Evolutionary conservation across 2,329 filamentous ascomycete genomes (phyloP).

Genomic region (Plenodomus tracheiphilus): DNA sequence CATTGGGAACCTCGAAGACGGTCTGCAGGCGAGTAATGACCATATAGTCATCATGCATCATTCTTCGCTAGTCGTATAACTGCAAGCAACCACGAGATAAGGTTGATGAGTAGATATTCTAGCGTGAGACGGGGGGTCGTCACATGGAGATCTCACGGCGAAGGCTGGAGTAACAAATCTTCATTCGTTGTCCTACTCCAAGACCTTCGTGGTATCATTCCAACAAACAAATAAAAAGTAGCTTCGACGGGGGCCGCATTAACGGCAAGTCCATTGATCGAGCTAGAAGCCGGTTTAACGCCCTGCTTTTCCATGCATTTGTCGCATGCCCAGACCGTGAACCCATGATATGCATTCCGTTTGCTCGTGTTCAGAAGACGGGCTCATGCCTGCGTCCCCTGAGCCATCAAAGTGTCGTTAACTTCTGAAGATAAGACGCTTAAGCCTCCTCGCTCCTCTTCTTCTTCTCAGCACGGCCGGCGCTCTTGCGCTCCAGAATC

Average conservation of each 20-base stretch:
- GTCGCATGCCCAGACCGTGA: slow-evolving; percentile 39
- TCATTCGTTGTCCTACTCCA: slow-evolving; percentile 28
- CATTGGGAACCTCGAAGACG: slow-evolving; percentile 65
- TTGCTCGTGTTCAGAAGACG: slow-evolving; percentile 40
- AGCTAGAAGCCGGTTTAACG: slow-evolving; percentile 44
- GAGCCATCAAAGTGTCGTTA: slow-evolving; percentile 46
- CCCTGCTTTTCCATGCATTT: slow-evolving; percentile 42
- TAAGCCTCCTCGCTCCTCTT: slow-evolving; percentile 63
- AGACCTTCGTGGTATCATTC: slow-evolving; percentile 34
- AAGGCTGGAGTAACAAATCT: slow-evolving; percentile 31
- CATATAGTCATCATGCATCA: slow-evolving; percentile 59
- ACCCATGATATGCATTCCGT: slow-evolving; percentile 46
- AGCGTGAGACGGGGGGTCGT: slow-evolving; percentile 56
- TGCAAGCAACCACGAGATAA: slow-evolving; percentile 68
- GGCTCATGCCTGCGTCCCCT: slow-evolving; percentile 37
- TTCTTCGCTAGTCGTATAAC: slow-evolving; percentile 95
- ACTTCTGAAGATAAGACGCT: slow-evolving; percentile 45
- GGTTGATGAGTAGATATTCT: slow-evolving; percentile 88
- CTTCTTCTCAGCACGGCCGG: slow-evolving; percentile 73
- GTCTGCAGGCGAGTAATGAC: slow-evolving; percentile 78
- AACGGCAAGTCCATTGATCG: slow-evolving; percentile 42
- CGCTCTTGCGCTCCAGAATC: slow-evolving; percentile 83
- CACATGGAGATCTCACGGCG: slow-evolving; percentile 20
- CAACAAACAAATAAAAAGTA: slow-evolving; percentile 25
- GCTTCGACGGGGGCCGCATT: slow-evolving; percentile 37